Conservation (phyloP, 2,329 filamentous ascomycete species). For the Claviceps arundinis region DNA sequence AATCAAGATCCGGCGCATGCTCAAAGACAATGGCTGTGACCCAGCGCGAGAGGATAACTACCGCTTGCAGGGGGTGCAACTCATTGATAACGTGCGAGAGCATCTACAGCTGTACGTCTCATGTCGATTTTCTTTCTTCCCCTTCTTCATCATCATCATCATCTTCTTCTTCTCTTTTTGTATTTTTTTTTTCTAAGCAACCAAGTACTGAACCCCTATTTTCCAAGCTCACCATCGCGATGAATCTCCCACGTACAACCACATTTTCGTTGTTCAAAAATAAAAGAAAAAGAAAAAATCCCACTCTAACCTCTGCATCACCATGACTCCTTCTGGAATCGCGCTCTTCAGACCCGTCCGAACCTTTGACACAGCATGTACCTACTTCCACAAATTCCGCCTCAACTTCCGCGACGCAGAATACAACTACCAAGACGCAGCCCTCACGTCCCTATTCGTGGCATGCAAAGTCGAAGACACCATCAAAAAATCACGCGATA, state of each 20-base stretch:
- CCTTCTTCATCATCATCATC: neutral
- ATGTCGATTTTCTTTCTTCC: neutral
- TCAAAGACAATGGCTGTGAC: conserved; percentile 56
- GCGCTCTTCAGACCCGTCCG: conserved; percentile 54
- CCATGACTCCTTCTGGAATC: neutral
- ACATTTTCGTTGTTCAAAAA: neutral
- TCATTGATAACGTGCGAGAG: conserved; percentile 76
- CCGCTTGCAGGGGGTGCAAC: conserved; percentile 72
- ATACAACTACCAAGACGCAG: conserved; percentile 77
- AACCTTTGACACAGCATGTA: conserved; percentile 82
- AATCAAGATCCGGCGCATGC: conserved; percentile 60
- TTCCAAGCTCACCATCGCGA: neutral
- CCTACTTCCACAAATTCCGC: conserved; percentile 90
- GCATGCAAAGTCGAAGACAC: conserved; percentile 98
- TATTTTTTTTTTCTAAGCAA: neutral
- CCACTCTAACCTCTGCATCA: neutral
- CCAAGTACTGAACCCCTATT: neutral
- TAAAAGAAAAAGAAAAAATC: neutral
- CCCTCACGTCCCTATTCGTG: conserved; percentile 76
- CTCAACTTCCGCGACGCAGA: conserved; percentile 73
- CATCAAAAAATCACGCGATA: conserved; percentile 88
- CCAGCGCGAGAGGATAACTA: conserved; percentile 68
- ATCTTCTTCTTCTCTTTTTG: neutral
- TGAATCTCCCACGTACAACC: neutral
- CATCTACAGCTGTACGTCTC: conserved; percentile 58